Base-by-base conservation (phyloP, 768 basidiomycete species). In the Russula abietina region DNA sequence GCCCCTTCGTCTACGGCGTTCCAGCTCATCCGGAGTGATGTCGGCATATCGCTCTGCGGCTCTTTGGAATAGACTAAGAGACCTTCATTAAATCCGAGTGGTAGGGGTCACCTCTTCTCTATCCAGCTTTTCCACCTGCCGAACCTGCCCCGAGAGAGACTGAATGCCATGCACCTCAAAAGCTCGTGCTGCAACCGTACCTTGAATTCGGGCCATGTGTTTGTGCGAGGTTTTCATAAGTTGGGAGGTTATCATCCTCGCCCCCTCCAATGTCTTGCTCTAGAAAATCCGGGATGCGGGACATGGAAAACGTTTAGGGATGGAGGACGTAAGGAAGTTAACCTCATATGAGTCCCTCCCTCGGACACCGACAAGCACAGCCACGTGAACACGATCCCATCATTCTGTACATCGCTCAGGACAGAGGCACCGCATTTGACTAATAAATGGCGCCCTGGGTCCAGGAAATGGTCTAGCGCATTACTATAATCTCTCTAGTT, bases 41-140 rank as follows among this genome's bases (percentile, higher is more conserved):
- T 88, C 87, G 24, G 75, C 74, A 71, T 91, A 91, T 41, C 91
- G 81, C 68, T 92, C 91, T n/a, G 90, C 89, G 17, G 91, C 91
- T 73, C 91, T 93, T 62, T 49, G 45, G 52, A 55, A 17, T 17
- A 22, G 55, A 59, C 45, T 39, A 39, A 39, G 55, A 38, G 28
- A 16, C 32, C 52, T 50, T 60, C 9, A 3, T 38, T 38, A 19
- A 28, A 17, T 16, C 50, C 39, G 46, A 64, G 26, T 28, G 24
- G 12, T 17, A 2, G 4, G 6, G 65, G 75, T 54, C 66, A 87
- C 90, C 91, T 81, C 73, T 93, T 93, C 76, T 93, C 91, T 60
- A 93, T 88, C 91, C 91, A 93, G 7, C 85, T 83, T 70, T 80
- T 82, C 91, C 91, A 93, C 61, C 91, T 78, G 22, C 91, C 91